phyloP scores from a whole-genome alignment of 176 grass and related monocot species.

The Alloteropsis semialata region DNA sequence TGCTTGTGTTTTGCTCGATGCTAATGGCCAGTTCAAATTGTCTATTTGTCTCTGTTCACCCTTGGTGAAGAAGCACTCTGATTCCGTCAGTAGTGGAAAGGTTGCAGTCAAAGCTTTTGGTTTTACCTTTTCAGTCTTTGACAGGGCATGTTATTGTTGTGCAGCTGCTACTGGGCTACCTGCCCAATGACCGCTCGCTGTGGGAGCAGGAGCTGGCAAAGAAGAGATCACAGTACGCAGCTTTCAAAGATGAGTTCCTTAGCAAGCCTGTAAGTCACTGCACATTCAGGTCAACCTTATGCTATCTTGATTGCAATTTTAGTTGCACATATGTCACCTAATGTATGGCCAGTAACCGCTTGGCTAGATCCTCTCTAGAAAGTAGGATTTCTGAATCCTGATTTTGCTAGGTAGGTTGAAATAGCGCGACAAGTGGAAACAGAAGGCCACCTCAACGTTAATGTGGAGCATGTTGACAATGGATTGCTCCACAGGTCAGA shows the following conservation, averaged over 20 bases:
- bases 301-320: conserved; percentile 4
- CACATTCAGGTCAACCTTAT: conserved; percentile 1
- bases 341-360: background rate
- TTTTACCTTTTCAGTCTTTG: conserved; percentile 16
- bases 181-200: conserved; percentile 59
- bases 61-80: background rate
- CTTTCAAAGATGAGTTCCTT: conserved; percentile 81
- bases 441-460: background rate
- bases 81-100: conserved; percentile 10
- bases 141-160: conserved; percentile 16
- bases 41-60: background rate
- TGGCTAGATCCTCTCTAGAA: background rate
- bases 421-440: conserved; percentile 34
- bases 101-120: conserved; percentile 22
- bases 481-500: conserved; percentile 58
- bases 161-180: conserved; percentile 84
- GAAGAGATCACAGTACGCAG: conserved; percentile 60
- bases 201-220: conserved; percentile 70
- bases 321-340: background rate
- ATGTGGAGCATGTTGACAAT: conserved; percentile 23
- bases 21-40: background rate
- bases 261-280: conserved; percentile 63
- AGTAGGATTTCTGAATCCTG: conserved; percentile 22
- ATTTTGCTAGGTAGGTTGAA: conserved; percentile 82
- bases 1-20: conserved; percentile 3